phyloP scores from a whole-genome alignment of 2,329 filamentous ascomycete genomes.

The Alternaria sp. region DNA sequence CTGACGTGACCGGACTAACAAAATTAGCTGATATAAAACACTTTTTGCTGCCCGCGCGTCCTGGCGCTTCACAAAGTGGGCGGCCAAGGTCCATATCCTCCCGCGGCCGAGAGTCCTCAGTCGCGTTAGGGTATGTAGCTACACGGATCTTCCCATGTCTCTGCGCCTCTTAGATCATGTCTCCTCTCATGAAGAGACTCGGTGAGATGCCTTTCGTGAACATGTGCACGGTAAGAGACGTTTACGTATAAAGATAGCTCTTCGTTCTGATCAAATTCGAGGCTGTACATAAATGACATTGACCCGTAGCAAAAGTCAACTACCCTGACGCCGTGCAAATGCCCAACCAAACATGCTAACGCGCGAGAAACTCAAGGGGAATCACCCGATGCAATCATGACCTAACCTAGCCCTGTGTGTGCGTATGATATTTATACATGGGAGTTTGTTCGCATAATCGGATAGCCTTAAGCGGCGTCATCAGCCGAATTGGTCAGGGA shows the following conservation, averaged over 20 bases:
- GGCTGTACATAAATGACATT: slow-evolving; percentile 9
- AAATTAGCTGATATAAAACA: slow-evolving; percentile 21
- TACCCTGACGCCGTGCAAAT: slow-evolving; percentile 29
- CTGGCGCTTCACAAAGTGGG: not conserved
- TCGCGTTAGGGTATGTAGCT: slow-evolving; percentile 4
- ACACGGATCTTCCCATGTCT: not conserved
- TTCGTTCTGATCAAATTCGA: slow-evolving; percentile 12
- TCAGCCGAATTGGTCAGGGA: slow-evolving; percentile 90
- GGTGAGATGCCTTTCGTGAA: not conserved
- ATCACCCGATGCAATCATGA: slow-evolving; percentile 18
- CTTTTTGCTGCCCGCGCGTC: slow-evolving; percentile 3
- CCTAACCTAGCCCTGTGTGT: slow-evolving; percentile 24
- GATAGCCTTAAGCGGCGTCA: slow-evolving; percentile 59
- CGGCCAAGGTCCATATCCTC: slow-evolving; percentile 17
- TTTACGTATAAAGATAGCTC: not conserved
- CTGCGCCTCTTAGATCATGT: not conserved
- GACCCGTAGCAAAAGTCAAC: slow-evolving; percentile 12
- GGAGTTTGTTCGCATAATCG: slow-evolving; percentile 18
- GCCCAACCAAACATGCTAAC: slow-evolving; percentile 30
- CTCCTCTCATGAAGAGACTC: not conserved
- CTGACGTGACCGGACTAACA: slow-evolving; percentile 10
- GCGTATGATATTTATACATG: slow-evolving; percentile 23
- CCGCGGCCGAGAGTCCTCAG: slow-evolving; percentile 35
- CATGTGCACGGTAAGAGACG: not conserved
- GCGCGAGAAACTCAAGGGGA: slow-evolving; percentile 28